phyloP scores from a whole-genome alignment of 2,329 filamentous ascomycete genomes.

The Fusarium nematophilum region DNA sequence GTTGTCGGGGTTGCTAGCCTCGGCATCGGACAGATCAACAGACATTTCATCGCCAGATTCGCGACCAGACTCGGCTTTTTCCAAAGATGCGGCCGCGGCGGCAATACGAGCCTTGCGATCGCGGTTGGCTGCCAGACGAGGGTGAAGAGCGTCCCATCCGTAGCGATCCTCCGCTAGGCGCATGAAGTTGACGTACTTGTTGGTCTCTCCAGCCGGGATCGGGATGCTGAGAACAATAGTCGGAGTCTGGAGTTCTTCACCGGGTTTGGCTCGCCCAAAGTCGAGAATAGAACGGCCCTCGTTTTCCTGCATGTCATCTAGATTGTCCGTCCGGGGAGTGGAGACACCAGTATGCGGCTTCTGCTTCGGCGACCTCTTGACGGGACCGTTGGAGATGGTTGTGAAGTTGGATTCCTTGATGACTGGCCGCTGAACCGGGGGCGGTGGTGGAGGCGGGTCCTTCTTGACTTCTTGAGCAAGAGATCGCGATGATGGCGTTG shows the following conservation, averaged over 20 bases:
- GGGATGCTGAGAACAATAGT: conserved; percentile 88
- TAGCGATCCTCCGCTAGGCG: conserved; percentile 93
- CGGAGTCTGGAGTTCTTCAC: conserved; percentile 70
- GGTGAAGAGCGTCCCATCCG: conserved; percentile 93
- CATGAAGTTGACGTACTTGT: conserved; percentile 95
- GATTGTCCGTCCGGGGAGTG: conserved; percentile 61
- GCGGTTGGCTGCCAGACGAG: conserved; percentile 87
- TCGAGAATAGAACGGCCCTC: conserved; percentile 69
- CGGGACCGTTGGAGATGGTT: conserved; percentile 54
- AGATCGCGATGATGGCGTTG: conserved; percentile 49
- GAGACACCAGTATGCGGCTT: conserved; percentile 55
- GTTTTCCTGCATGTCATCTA: conserved; percentile 59
- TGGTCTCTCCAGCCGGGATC: conserved; percentile 78
- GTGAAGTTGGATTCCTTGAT: conserved; percentile 55
- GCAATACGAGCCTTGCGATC: conserved; percentile 90
- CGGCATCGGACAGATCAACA: conserved; percentile 77
- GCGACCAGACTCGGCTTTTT: conserved; percentile 75
- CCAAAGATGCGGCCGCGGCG: conserved; percentile 86
- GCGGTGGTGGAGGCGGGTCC: conserved; percentile 49
- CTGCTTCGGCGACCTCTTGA: conserved; percentile 62
- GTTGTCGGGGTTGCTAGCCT: conserved; percentile 91
- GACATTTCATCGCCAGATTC: conserved; percentile 87
- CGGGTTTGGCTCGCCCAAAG: conserved; percentile 69
- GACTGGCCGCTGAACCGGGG: conserved; percentile 48
- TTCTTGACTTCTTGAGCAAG: conserved; percentile 53